Base-by-base conservation (phyloP, 805 yeast genomes). In the Zygotorulaspora danielsina region DNA sequence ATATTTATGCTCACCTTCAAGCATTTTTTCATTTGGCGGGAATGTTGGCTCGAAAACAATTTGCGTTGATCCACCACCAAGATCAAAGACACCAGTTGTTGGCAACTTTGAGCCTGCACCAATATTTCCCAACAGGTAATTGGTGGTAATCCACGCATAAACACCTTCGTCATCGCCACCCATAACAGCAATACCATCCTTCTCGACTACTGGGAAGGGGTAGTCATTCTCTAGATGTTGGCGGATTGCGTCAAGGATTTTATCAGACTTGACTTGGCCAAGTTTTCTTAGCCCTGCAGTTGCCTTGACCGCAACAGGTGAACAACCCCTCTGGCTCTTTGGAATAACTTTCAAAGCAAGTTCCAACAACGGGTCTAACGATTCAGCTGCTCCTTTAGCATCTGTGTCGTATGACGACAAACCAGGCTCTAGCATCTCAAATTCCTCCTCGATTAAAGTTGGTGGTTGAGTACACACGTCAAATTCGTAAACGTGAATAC, bases 21-120 rank as follows among this genome's bases (percentile, higher is more conserved):
- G 66, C 83, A 90, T 76, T 48, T 69, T 59, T 53, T 80, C 82
- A 33, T 72, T 71, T 31, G 76, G 69, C 38, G 69, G 64, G 58
- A 79, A 79, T n/a, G 74, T 73, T 16, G 99, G 99, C 70, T 93
- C 97, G 63, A 93, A 93, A 5, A 93, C 99, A 67, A 93, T 88
- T 68, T 94, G 98, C 10, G 99, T 93, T 5, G 97, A 87, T 3
- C 97, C 97, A 56, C 98, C 98, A 53, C 98, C 99, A 44, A 93
- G 75, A 64, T 93, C 99, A 57, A 93, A 93, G 8, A 93, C 95
- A 16, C 97, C 98, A 35, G 95, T 95, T 9, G 98, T 93, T 20
- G 95, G 88, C 18, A 67, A 61, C 63, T 81, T 82, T 28, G 76
- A 80, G 21, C 65, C 61, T 16, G 78, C 62, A 11, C 97, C 98